These are phyloP conservation scores for Penstemon newberryi DNA, from an alignment of 257 asterid genomes.

Conservation along the genomic window DNA sequence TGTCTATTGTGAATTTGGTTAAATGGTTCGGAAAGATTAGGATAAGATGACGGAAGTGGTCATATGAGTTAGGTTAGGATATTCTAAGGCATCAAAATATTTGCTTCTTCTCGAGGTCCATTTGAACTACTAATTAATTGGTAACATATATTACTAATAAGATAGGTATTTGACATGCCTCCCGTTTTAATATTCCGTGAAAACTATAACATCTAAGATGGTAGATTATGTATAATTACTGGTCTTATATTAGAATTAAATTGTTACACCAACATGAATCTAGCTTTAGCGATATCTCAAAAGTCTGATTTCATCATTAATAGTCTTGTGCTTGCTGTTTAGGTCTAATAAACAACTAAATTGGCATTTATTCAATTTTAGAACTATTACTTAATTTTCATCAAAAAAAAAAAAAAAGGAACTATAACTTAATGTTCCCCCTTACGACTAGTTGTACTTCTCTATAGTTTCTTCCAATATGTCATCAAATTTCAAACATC, in stretches of 20 bases:
- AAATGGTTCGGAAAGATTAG: background rate
- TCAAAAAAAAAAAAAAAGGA: too few species aligned
- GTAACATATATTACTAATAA: background rate
- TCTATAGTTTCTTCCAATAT: background rate
- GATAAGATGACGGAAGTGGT: background rate
- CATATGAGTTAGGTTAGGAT: background rate
- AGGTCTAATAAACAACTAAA: background rate
- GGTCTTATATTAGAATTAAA: background rate
- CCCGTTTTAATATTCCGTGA: background rate
- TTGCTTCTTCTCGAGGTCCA: constrained; percentile 5
- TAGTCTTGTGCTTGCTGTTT: constrained; percentile 4
- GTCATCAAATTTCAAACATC: background rate
- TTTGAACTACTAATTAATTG: background rate
- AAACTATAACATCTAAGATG: background rate
- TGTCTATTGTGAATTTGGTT: background rate
- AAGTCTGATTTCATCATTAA: background rate
- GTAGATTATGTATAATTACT: background rate
- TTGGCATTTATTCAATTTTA: background rate
- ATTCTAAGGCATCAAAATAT: background rate
- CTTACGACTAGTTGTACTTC: background rate
- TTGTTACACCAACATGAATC: background rate
- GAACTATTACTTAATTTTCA: background rate
- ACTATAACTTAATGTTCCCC: background rate
- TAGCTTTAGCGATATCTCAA: background rate
- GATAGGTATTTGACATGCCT: too few species aligned